Conservation (phyloP, 2,329 filamentous ascomycete species). For the Aspergillus arachidicola region DNA sequence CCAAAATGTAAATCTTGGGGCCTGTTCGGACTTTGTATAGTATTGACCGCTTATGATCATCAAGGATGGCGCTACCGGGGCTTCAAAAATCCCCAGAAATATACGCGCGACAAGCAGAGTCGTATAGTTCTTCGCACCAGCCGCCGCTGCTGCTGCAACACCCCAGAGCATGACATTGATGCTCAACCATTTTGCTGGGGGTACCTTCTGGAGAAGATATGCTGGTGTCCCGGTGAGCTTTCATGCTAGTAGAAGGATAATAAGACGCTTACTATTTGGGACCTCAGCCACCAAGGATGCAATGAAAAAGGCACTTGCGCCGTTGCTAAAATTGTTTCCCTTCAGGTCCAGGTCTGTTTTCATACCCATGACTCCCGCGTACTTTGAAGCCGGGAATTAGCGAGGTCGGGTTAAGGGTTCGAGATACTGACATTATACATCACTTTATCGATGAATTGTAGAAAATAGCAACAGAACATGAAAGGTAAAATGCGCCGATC, state of each 20-base stretch:
- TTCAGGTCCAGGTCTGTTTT: slow-evolving; percentile 54
- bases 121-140: slow-evolving; percentile 57
- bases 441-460: slow-evolving; percentile 39
- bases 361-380: slow-evolving; percentile 66
- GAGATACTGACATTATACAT: slow-evolving; percentile 30
- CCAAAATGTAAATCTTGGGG: slow-evolving; percentile 63
- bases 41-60: slow-evolving; percentile 64
- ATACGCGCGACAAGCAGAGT: slow-evolving; percentile 59
- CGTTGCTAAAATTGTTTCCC: slow-evolving; percentile 63
- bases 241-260: background rate
- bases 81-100: slow-evolving; percentile 63
- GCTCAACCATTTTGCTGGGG: slow-evolving; percentile 53
- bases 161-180: slow-evolving; percentile 60
- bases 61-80: slow-evolving; percentile 61
- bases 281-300: slow-evolving; percentile 60
- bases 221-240: slow-evolving; percentile 26
- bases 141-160: slow-evolving; percentile 42
- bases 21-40: slow-evolving; percentile 61
- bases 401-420: background rate
- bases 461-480: slow-evolving; percentile 35
- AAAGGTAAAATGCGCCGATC: slow-evolving; percentile 34
- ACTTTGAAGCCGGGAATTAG: slow-evolving; percentile 29
- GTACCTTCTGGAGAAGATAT: slow-evolving; percentile 27
- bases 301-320: slow-evolving; percentile 64
- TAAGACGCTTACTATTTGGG: slow-evolving; percentile 52